Evolutionary conservation across 2,329 filamentous ascomycete species (phyloP), one percentile per base, ranked within the genome.

Genomic region (Penicillium sp.): DNA sequence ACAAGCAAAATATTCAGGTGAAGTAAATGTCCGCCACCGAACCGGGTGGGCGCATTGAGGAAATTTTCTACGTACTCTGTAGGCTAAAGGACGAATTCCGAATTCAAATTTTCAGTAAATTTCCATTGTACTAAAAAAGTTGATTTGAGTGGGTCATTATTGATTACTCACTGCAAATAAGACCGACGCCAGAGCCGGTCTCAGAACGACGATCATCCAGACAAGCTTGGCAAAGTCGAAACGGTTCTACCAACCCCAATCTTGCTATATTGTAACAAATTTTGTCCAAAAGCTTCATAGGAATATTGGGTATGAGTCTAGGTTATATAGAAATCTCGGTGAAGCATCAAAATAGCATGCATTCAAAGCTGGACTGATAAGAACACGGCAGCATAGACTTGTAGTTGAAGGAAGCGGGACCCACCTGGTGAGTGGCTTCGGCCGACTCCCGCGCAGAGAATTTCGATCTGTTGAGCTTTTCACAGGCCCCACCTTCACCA

Each of bases 361-460:
- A 29, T 14, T 41, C 18, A n/a, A 47, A 14, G 3, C 41, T 40
- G 4, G 27, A 20, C 53, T 57, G 56, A 61, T 58, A 59, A 61
- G 53, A 54, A 23, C 35, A 43, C 27, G 6, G 12, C 23, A 37
- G 31, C 37, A 52, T 29, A 53, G 45, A 48, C 45, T 45, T 22
- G 43, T 27, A 41, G 46, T 53, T 25, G 9, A 52, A 44, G 18
- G 27, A 22, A 8, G 42, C 29, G 3, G 40, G 61, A 35, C 57
- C 62, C 62, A 63, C 59, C 46, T 7, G 27, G 33, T 37, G 33
- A 29, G 46, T 49, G 31, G 35, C 53, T 55, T 61, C 55, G 62
- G 62, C 55, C 58, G 46, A 57, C 8, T 56, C 51, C 60, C 56
- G 56, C 20, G 59, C 54, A 60, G 56, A 60, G 56, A 56, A 56